A percentile compares a stretch with the other conserved stretches of the same genome.
Conservation (phyloP, 176 grass and related monocot genomes). For the Hsuehochloa calcarea region DNA sequence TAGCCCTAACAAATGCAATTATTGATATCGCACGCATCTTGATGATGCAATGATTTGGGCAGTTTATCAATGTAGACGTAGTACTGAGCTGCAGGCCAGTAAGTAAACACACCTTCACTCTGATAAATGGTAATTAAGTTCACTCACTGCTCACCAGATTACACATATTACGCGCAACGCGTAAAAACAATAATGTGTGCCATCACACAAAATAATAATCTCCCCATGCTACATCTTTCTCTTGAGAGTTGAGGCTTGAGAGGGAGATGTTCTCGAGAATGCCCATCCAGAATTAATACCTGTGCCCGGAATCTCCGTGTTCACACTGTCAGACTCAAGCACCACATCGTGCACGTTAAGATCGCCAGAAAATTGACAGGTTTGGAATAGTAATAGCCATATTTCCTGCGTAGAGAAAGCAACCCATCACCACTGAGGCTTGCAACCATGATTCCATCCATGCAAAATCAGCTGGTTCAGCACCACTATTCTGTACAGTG, state of each 20-base stretch:
- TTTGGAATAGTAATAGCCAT: background rate
- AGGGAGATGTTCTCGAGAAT: background rate
- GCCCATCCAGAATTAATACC: background rate
- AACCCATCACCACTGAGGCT: conserved; percentile 28
- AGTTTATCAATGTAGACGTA: background rate
- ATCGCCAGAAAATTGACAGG: conserved; percentile 10
- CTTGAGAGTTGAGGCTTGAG: background rate
- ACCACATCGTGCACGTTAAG: background rate
- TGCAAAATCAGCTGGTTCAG: background rate
- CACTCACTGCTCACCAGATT: background rate
- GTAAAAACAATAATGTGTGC: background rate
- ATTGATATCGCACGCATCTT: background rate
- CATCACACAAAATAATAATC: background rate
- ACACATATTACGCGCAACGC: background rate
- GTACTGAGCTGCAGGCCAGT: background rate
- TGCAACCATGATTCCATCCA: background rate
- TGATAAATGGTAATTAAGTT: background rate
- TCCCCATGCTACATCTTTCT: background rate
- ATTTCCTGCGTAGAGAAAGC: conserved; percentile 34
- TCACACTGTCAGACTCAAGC: background rate
- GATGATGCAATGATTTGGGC: background rate
- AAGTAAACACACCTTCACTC: background rate
- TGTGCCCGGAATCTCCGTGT: conserved; percentile 22
- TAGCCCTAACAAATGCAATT: background rate
- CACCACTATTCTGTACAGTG: background rate